phyloP scores from a whole-genome alignment of 768 basidiomycete genomes.

The Mycena filopes region DNA sequence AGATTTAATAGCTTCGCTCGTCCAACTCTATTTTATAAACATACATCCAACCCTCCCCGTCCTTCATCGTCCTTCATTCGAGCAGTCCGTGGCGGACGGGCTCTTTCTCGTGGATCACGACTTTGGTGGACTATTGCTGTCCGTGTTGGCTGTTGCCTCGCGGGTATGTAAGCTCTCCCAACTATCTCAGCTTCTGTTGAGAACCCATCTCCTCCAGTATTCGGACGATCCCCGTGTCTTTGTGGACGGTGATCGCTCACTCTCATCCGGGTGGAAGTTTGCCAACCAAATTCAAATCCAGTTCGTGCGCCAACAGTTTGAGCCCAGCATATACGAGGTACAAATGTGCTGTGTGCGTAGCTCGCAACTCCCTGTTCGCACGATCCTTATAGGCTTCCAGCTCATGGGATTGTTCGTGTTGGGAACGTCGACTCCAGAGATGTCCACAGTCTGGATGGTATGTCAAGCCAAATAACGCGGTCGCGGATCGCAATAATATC shows the following conservation, averaged over 20 bases:
- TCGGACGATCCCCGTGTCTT: slow-evolving; percentile 58
- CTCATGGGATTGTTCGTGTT: slow-evolving; percentile 48
- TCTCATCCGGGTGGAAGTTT: neutral
- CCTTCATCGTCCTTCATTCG: slow-evolving; percentile 41
- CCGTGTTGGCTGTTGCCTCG: slow-evolving; percentile 63
- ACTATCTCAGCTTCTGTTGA: slow-evolving; percentile 35
- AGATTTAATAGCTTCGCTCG: slow-evolving; percentile 52
- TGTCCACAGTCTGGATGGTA: slow-evolving; percentile 48
- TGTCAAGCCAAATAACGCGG: neutral
- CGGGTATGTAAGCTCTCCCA: slow-evolving; percentile 45
- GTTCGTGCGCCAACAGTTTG: too few relatives aligned
- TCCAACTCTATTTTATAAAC: slow-evolving; percentile 61
- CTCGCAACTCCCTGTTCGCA: too few relatives aligned
- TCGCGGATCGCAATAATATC: neutral
- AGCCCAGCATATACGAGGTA: slow-evolving; percentile 41
- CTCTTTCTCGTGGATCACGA: slow-evolving; percentile 51
- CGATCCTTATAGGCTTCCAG: slow-evolving; percentile 30
- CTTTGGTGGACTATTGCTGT: slow-evolving; percentile 56
- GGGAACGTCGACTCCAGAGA: slow-evolving; percentile 52
- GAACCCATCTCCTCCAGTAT: slow-evolving; percentile 42
- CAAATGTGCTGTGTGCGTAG: slow-evolving; percentile 57
- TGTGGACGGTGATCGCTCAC: slow-evolving; percentile 39
- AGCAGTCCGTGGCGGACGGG: slow-evolving; percentile 25
- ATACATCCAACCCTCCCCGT: slow-evolving; percentile 56
- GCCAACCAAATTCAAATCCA: too few relatives aligned